Evolutionary conservation across 805 yeast species (phyloP).

Genomic region (Yarrowia alimentaria): DNA sequence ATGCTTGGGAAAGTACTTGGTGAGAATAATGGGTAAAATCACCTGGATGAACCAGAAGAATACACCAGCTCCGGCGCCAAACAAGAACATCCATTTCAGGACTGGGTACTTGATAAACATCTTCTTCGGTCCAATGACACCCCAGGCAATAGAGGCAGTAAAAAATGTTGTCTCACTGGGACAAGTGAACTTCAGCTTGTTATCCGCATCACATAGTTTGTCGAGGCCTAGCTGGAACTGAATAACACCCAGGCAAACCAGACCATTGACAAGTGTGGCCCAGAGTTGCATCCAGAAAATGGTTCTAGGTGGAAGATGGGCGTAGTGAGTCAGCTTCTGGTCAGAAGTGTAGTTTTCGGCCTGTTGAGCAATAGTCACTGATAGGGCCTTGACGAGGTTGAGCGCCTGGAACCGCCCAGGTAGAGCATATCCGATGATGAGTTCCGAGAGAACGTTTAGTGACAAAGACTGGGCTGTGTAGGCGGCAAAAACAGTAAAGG

Average conservation of each 20-base stretch:
- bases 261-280: conserved; percentile 44
- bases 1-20: conserved; percentile 12
- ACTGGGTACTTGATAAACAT: conserved; percentile 42
- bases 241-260: conserved; percentile 38
- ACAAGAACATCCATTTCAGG: conserved; percentile 32
- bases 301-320: conserved; percentile 58
- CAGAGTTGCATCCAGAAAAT: conserved; percentile 51
- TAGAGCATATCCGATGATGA: conserved; percentile 63
- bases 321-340: conserved; percentile 60
- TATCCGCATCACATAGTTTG: conserved; percentile 34
- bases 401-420: conserved; percentile 60
- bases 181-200: conserved; percentile 37
- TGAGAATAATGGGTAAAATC: conserved; percentile 30
- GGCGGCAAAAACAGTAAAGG: conserved; percentile 61
- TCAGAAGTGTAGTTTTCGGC: conserved; percentile 58
- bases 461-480: conserved; percentile 58
- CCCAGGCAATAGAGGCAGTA: conserved; percentile 49
- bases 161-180: conserved; percentile 47
- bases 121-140: conserved; percentile 50
- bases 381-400: conserved; percentile 51
- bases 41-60: conserved; percentile 20
- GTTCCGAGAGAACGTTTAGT: conserved; percentile 60
- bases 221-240: conserved; percentile 39
- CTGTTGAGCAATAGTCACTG: conserved; percentile 51
- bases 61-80: conserved; percentile 35